Evolutionary conservation across 2,329 filamentous ascomycete species (phyloP).

Genomic region (Scedosporium aurantiacum): DNA sequence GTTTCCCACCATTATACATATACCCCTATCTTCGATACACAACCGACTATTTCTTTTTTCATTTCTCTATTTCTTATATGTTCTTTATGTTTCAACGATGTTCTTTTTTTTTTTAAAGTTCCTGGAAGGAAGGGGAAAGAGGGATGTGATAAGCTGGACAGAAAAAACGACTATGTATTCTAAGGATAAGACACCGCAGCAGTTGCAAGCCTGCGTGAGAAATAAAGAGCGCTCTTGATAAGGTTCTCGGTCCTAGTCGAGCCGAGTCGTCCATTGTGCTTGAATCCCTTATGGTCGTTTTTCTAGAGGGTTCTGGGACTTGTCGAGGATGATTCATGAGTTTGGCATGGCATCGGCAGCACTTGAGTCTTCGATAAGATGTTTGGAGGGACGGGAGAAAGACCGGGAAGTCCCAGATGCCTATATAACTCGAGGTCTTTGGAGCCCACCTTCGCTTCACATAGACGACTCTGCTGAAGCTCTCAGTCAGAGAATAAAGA

Average conservation of each 20-base stretch:
- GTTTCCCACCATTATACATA: background rate
- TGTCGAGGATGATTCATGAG: too few species aligned
- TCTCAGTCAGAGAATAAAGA: too few species aligned
- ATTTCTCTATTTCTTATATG: background rate
- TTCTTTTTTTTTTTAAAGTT: background rate
- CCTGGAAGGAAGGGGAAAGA: background rate
- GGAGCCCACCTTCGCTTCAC: too few species aligned
- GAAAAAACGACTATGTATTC: background rate
- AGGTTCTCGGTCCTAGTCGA: background rate
- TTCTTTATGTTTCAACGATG: background rate
- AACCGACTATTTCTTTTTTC: background rate
- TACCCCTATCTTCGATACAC: background rate
- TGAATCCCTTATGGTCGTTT: too few species aligned
- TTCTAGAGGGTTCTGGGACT: too few species aligned
- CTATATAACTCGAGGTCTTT: too few species aligned
- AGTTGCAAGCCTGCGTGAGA: background rate
- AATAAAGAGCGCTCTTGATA: background rate
- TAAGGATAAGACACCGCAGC: background rate
- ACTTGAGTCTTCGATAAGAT: too few species aligned
- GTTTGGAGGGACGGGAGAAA: too few species aligned
- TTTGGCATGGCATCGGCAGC: too few species aligned
- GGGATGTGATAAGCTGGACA: background rate
- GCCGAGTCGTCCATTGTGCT: too few species aligned
- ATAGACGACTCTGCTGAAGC: too few species aligned
- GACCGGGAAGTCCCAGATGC: too few species aligned